phyloP scores from a whole-genome alignment of 2,329 filamentous ascomycete genomes.

The Chrysosporium queenslandicum region DNA sequence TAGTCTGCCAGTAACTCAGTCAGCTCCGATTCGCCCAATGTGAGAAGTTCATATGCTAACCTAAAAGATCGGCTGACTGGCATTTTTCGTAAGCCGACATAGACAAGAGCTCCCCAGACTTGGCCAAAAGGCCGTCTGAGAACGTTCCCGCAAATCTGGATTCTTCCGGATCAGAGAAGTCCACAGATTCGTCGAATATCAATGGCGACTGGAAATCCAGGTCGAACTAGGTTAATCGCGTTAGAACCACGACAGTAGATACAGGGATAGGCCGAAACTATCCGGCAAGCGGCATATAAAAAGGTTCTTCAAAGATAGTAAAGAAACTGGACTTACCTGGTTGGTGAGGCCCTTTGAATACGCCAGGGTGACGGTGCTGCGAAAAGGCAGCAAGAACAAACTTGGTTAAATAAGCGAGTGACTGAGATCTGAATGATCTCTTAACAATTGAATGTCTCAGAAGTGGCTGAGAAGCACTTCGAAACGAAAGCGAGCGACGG shows the following conservation, averaged over 20 bases:
- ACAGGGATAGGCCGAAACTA: too few species aligned
- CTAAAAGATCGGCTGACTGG: conserved; percentile 66
- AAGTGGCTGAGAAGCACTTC: conserved; percentile 27
- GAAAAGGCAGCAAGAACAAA: conserved; percentile 35
- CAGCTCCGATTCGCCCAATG: conserved; percentile 3
- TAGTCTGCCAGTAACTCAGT: conserved; percentile 24
- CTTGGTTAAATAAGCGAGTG: conserved; percentile 38
- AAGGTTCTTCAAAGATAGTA: too few species aligned
- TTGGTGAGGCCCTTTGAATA: conserved; percentile 38
- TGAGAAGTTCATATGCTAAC: conserved; percentile 46
- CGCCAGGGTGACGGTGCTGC: conserved; percentile 43
- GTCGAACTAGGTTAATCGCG: conserved; percentile 28
- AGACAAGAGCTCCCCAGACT: conserved; percentile 55
- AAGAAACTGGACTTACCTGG: conserved; percentile 33
- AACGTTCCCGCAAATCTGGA: conserved; percentile 36
- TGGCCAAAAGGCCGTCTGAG: conserved; percentile 45
- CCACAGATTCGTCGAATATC: conserved; percentile 40
- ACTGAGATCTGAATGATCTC: conserved; percentile 33
- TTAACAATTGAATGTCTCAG: conserved; percentile 30
- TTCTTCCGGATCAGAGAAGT: conserved; percentile 39
- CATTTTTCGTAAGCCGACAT: conserved; percentile 77
- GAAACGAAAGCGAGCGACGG: conserved; percentile 37
- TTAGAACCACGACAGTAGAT: not conserved
- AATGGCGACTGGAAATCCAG: conserved; percentile 39
- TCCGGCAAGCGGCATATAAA: conserved; percentile 3